phyloP scores from a whole-genome alignment of 306 rosid species.

The Fagus sylvatica region DNA sequence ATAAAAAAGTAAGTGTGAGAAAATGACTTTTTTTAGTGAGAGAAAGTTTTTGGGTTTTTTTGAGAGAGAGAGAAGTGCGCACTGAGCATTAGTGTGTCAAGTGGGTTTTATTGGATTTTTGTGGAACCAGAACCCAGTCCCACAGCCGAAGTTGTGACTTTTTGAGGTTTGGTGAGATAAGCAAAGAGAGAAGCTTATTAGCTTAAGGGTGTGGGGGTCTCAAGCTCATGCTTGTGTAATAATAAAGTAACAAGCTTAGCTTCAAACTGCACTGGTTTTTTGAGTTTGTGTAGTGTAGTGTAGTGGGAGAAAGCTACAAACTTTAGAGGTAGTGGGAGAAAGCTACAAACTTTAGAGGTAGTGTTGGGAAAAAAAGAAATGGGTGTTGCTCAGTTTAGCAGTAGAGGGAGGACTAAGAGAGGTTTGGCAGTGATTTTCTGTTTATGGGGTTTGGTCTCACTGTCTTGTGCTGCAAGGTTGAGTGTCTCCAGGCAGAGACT shows the following conservation, averaged over 20 bases:
- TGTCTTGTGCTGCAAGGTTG: slow-evolving; percentile 62
- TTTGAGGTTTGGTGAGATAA: slow-evolving; percentile 8
- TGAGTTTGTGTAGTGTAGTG: not conserved
- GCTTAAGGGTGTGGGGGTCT: not conserved
- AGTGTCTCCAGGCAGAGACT: slow-evolving; percentile 68
- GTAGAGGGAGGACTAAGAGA: slow-evolving; percentile 28
- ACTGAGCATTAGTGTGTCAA: not conserved
- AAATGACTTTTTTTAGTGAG: slow-evolving; percentile 25
- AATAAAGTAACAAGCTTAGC: no score
- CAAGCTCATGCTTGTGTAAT: no score
- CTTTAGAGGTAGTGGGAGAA: not conserved
- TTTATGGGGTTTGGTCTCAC: slow-evolving; percentile 52
- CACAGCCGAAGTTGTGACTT: not conserved
- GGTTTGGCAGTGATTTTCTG: slow-evolving; percentile 34
- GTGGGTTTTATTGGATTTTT: slow-evolving; percentile 23
- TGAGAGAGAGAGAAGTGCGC: not conserved
- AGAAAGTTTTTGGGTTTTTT: slow-evolving; percentile 7
- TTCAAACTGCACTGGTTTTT: slow-evolving; percentile 1
- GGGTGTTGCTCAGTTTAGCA: slow-evolving; percentile 35
- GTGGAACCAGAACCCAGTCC: slow-evolving; percentile 4
- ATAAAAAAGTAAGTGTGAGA: slow-evolving; percentile 32
- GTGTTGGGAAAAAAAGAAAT: slow-evolving; percentile 27
- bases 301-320: not conserved
- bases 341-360: not conserved
- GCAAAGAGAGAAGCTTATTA: not conserved